Conservation (phyloP, 208 protist species). For the Leishmania amazonensis region DNA sequence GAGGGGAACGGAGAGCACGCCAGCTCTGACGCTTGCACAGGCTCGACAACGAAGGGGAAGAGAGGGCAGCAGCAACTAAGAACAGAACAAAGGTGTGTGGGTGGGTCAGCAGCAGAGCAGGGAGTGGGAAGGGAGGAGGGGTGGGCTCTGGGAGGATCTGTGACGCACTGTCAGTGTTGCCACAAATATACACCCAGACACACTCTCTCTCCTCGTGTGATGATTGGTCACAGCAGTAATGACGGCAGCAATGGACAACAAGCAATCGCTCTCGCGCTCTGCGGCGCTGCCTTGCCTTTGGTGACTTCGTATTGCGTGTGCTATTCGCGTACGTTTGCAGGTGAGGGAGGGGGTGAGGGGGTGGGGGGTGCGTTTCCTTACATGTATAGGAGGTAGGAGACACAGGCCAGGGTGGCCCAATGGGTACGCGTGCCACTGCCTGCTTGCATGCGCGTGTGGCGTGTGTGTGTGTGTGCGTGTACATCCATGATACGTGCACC, state of each 20-base stretch:
- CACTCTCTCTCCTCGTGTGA: background rate
- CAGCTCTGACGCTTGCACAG: background rate
- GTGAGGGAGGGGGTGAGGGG: background rate
- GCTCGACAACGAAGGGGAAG: background rate
- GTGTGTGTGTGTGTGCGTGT: no score
- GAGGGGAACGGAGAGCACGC: background rate
- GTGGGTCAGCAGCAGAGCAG: background rate
- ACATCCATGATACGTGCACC: background rate
- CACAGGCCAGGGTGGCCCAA: background rate
- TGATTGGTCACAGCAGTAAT: background rate
- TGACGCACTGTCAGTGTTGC: background rate
- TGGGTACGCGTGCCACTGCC: background rate
- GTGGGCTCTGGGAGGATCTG: background rate
- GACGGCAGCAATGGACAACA: background rate
- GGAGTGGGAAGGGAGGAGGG: background rate
- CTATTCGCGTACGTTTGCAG: background rate
- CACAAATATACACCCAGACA: background rate
- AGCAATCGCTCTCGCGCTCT: background rate
- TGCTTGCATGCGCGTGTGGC: background rate
- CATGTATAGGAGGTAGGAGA: background rate
- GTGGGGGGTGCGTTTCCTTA: background rate
- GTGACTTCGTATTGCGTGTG: background rate
- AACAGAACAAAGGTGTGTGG: slow-evolving; percentile 1
- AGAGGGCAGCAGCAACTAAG: background rate
- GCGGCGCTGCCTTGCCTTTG: background rate